Evolutionary conservation across 352 stramenopile genomes (phyloP).

Genomic region (Albugo candida): DNA sequence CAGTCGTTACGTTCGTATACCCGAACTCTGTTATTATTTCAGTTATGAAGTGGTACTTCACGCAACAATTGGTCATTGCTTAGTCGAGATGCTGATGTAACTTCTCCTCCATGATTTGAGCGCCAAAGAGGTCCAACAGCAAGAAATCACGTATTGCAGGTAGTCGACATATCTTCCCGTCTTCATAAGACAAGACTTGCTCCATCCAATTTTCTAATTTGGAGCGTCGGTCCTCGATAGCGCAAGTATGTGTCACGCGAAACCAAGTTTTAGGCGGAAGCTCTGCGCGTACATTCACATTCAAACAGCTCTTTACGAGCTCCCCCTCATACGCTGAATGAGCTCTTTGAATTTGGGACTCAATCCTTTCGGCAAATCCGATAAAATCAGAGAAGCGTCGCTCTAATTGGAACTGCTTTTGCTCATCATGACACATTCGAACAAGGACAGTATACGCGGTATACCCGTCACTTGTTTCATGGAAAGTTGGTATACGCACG

Average conservation of each 20-base stretch:
- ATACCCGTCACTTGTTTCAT: conserved; percentile 40
- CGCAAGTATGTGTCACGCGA: conserved; percentile 29
- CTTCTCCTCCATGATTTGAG: conserved; percentile 44
- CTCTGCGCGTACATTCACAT: not conserved
- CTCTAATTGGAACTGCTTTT: conserved; percentile 31
- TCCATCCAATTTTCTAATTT: conserved; percentile 35
- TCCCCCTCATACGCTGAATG: conserved; percentile 5
- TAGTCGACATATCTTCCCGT: conserved; percentile 21
- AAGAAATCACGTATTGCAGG: conserved; percentile 52
- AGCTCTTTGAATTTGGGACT: conserved; percentile 15
- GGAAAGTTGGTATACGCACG: conserved; percentile 31
- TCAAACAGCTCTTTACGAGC: conserved; percentile 6
- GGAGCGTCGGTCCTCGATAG: conserved; percentile 37
- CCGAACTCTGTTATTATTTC: too few species aligned
- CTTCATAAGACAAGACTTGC: conserved; percentile 19
- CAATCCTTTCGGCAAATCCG: conserved; percentile 22
- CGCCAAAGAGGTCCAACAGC: conserved; percentile 59
- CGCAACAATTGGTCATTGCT: too few species aligned
- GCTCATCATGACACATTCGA: conserved; percentile 15
- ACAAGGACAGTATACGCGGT: conserved; percentile 38
- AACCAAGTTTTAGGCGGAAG: conserved; percentile 69
- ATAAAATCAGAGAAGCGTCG: conserved; percentile 69
- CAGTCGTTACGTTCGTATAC: too few species aligned
- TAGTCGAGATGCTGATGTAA: too few species aligned
- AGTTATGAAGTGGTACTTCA: too few species aligned